Base-by-base conservation (phyloP, 768 basidiomycete genomes). In the Atractiella rhizophila region DNA sequence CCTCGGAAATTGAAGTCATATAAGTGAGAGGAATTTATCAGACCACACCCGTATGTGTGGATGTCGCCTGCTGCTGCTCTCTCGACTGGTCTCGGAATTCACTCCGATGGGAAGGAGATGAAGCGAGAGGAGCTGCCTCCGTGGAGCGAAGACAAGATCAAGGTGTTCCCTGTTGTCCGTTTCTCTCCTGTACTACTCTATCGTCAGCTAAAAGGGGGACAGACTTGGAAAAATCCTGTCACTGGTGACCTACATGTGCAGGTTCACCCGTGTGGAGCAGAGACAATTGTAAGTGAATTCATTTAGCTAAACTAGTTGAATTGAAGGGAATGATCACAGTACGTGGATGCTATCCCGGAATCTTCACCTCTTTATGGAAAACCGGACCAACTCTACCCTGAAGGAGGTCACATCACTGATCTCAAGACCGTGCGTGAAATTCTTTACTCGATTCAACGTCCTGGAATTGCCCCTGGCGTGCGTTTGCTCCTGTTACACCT, bases 171-270 rank as follows among this genome's bases (percentile, higher is more conserved):
- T 21, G 55, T 79, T 44, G 70, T 67, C 9, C 3, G 26, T 33
- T 19, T n/a, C 16, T 19, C 18, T 35, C 28, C 23, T 10, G 15
- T 25, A 13, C 44, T 27, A 30, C 19, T n/a, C 39, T 37, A 28
- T 38, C 46, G 16, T 25, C 33, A 23, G 18, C 2, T 24, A 2
- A 9, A 30, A 30, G 29, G n/a, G 11, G 11, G 29, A 30, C 47
- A 82, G 75, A 56, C 75, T 6, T 88, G 85, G 85, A 86, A 86
- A 65, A 88, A 86, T 59, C 80, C 82, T 1, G 68, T 70, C 7
- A 88, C 82, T 11, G 72, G 73, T 20, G 62, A 63, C 2, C 66
- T 94, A 18, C 79, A 86, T 56, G 73, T 86, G 62, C 71, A 94
- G 55, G 83, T 88, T 4, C 85, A 88, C 56, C 82, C 51, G 5